Evolutionary conservation across 352 stramenopile species (phyloP), one percentile per base, ranked within the genome.

Genomic region (Saprolegnia parasitica): DNA sequence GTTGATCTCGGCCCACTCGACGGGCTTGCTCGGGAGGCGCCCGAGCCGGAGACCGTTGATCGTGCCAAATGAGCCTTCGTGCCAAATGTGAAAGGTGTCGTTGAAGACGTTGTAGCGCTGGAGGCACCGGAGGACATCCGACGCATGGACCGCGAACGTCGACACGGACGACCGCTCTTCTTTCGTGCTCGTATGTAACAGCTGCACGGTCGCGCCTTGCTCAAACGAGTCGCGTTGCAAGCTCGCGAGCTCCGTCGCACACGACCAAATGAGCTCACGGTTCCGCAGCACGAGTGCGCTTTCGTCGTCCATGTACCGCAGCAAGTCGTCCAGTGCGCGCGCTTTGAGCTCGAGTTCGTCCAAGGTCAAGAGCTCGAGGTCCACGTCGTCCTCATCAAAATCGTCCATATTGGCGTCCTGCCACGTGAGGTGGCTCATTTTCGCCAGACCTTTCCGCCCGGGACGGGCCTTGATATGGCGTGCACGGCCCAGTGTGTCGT

Each of bases 1-100:
- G 57, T 97, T 96, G 72, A 97, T 96, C 74, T 97, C 89, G 37
- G 88, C 78, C 87, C 86, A 97, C 63, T 96, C 89, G 49, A 97
- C 89, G 1, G 87, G 84, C 21, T 90, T 86, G 0, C 81, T 84
- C 3, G 87, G 86, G 40, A 96, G 73, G 5, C 87, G 82, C 10
- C 90, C 90, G 35, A 97, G 83, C 0, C 89, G 83, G 9, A 97
- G 76, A 0, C 86, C 87, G 40, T 95, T 97, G 67, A 97, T 97
- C 49, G 88, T 96, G 45, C 85, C 89, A 65, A 96, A 96, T 0
- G 88, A 67, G 9, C 89, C 89, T 56, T 94, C 86, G 74, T 96
- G 90, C 90, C 90, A 97, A 58, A 96, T 96, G 72, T 93, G 89
- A 58, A 97, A 97, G 13, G 91, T 84, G 58, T 96, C 90, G 65